phyloP scores from a whole-genome alignment of 176 grass and related monocot genomes.

The Oryza officinalis region DNA sequence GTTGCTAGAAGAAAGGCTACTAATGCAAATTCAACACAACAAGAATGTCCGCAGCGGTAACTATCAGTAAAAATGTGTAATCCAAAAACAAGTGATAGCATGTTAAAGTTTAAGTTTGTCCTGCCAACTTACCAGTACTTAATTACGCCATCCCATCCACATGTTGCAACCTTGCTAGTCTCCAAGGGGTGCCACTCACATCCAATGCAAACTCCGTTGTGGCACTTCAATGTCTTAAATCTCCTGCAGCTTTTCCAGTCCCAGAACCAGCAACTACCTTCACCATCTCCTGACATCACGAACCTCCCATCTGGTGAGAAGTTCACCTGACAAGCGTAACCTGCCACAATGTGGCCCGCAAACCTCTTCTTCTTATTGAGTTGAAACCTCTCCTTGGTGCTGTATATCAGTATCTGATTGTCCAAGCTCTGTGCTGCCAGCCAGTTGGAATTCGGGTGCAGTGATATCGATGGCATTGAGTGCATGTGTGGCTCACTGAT shows the following conservation, averaged over 20 bases:
- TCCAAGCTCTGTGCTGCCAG: constrained; percentile 94
- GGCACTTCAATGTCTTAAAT: constrained; percentile 86
- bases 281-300: constrained; percentile 95
- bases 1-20: not conserved
- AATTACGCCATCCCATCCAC: constrained; percentile 97
- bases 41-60: not conserved
- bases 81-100: constrained; percentile 7
- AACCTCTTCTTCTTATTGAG: constrained; percentile 99
- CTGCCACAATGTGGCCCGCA: constrained; percentile 91
- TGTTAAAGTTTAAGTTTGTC: constrained; percentile 11
- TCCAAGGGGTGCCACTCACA: constrained; percentile 98
- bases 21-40: not conserved
- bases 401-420: constrained; percentile 99
- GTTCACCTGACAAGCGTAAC: constrained; percentile 97
- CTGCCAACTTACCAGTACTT: constrained; percentile 88
- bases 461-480: constrained; percentile 87
- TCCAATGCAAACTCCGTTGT: constrained; percentile 93
- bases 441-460: constrained; percentile 97
- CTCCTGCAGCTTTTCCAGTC: constrained; percentile 98
- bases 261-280: constrained; percentile 99
- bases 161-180: constrained; percentile 96
- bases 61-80: not conserved
- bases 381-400: constrained; percentile 97
- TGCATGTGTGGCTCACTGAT: constrained; percentile 99
- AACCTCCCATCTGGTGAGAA: constrained; percentile 97